These are phyloP conservation scores for Leishmania amazonensis DNA, from an alignment of 208 protist genomes.

Conservation along the genomic window DNA sequence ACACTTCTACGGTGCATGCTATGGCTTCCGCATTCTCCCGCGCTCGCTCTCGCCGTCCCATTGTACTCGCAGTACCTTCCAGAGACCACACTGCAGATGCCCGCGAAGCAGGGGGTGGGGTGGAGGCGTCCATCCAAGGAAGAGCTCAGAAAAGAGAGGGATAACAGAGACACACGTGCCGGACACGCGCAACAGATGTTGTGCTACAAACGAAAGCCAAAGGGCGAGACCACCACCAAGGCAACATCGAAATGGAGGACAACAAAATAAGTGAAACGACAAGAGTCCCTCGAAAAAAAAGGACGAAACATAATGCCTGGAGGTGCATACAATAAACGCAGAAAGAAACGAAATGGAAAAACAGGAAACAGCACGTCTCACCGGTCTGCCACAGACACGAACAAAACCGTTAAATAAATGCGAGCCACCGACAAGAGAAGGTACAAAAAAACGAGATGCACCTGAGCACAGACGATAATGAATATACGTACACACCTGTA, in stretches of 20 bases:
- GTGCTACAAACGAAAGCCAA: neutral
- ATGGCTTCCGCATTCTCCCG: neutral
- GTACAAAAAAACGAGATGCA: neutral
- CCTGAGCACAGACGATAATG: neutral
- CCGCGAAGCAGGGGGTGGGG: too few relatives aligned
- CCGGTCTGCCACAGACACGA: neutral
- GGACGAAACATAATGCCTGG: neutral
- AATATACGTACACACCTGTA: neutral
- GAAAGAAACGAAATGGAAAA: neutral
- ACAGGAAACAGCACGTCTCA: neutral
- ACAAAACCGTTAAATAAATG: neutral
- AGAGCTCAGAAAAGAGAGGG: neutral
- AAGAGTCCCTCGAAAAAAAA: neutral
- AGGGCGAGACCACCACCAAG: neutral
- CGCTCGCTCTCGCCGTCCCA: neutral
- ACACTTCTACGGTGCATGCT: neutral
- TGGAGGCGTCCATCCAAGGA: neutral
- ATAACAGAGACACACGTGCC: neutral
- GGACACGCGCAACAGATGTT: too few relatives aligned
- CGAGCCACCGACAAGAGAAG: neutral
- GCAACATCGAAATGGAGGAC: neutral
- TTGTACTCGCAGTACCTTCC: too few relatives aligned
- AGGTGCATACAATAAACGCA: neutral
- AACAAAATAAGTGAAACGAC: neutral
- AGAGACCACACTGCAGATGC: too few relatives aligned